These are phyloP conservation scores for thale cress (Arabidopsis thaliana) DNA, from an alignment of 345 rosid genomes.

Conservation along the genomic window DNA sequence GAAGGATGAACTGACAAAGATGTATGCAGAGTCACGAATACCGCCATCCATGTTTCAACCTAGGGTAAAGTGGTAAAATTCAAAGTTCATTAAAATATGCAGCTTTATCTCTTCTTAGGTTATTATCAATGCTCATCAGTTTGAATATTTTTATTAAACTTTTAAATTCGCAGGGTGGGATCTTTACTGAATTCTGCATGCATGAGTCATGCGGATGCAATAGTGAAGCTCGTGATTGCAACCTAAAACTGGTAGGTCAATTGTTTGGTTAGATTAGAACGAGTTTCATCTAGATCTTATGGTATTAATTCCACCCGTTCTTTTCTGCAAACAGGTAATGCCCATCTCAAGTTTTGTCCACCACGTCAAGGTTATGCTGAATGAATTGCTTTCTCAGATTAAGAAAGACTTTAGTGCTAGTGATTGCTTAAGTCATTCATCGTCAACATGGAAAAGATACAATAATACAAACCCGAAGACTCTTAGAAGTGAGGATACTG, in stretches of 20 bases:
- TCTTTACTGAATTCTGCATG: slow-evolving; percentile 64
- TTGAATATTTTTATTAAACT: not conserved
- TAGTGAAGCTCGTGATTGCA: slow-evolving; percentile 51
- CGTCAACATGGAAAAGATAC: slow-evolving; percentile 42
- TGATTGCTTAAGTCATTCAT: slow-evolving; percentile 31
- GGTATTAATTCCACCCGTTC: not conserved
- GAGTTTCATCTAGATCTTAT: not conserved
- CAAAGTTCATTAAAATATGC: slow-evolving; percentile 30
- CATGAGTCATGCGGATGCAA: slow-evolving; percentile 65
- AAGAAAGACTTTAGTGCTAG: slow-evolving; percentile 35
- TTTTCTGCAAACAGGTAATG: slow-evolving; percentile 56
- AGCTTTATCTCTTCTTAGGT: slow-evolving; percentile 25
- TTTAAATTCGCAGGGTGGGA: slow-evolving; percentile 65
- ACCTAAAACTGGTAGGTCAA: slow-evolving; percentile 68
- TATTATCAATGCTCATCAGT: slow-evolving; percentile 26
- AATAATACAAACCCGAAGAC: slow-evolving; percentile 53
- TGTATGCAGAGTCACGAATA: slow-evolving; percentile 62
- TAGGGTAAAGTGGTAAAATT: slow-evolving; percentile 71
- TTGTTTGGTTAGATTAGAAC: slow-evolving; percentile 15
- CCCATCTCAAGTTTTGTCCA: slow-evolving; percentile 69
- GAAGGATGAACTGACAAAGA: slow-evolving; percentile 76
- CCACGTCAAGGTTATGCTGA: slow-evolving; percentile 61
- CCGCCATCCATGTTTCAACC: slow-evolving; percentile 58
- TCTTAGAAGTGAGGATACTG: slow-evolving; percentile 59
- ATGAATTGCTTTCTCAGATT: slow-evolving; percentile 40